A percentile compares a stretch with the other conserved stretches of the same genome.
phyloP scores from a whole-genome alignment of 345 rosid species.

The Cardamine occulta region DNA sequence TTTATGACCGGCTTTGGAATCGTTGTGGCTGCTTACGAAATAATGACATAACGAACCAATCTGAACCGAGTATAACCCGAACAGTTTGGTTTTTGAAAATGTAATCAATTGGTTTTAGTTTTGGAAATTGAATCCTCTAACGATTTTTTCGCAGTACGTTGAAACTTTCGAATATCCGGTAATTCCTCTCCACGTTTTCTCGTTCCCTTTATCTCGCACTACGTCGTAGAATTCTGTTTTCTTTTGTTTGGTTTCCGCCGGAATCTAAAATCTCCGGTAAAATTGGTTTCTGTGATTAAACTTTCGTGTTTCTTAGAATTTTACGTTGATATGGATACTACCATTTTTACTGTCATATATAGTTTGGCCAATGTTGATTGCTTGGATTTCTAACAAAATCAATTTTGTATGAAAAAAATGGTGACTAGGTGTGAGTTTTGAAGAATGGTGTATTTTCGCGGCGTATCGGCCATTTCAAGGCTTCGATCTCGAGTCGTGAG shows the following conservation, averaged over 20 bases:
- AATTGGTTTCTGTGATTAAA: background rate
- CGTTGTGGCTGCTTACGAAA: constrained; percentile 21
- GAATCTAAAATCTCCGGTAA: constrained; percentile 1
- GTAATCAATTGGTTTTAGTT: constrained; percentile 24
- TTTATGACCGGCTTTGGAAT: constrained; percentile 4
- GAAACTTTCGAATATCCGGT: constrained; percentile 15
- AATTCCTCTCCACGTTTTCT: background rate
- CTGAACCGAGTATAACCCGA: constrained; percentile 6
- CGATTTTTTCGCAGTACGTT: background rate
- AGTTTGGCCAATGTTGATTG: background rate
- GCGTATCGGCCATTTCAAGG: constrained; percentile 60
- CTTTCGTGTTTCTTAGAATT: background rate
- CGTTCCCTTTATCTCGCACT: background rate
- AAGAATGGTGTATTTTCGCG: constrained; percentile 64
- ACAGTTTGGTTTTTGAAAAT: background rate
- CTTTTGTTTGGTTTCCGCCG: background rate
- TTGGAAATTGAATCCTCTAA: constrained; percentile 8
- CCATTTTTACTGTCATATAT: background rate
- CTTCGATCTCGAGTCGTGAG: constrained; percentile 67
- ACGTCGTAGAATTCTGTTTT: background rate
- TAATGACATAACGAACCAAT: background rate
- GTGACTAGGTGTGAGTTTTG: constrained; percentile 29
- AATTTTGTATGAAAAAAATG: constrained; percentile 8
- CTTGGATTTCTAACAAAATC: background rate
- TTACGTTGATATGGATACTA: background rate